Evolutionary conservation across 257 asterid genomes (phyloP).

Genomic region (Plantago elongata): DNA sequence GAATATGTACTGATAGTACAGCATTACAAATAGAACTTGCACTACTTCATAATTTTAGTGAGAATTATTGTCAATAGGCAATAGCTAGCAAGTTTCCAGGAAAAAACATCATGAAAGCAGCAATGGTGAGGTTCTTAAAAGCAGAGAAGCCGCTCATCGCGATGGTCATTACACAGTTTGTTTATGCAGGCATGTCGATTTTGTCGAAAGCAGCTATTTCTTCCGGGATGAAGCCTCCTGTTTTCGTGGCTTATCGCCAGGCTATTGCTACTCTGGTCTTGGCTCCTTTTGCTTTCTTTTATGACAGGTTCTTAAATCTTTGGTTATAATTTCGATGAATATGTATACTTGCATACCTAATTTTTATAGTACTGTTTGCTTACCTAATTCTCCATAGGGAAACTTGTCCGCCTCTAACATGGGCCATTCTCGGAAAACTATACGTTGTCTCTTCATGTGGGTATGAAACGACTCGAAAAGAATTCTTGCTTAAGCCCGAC

Average conservation of each 20-base stretch:
- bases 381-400: constrained; percentile 26
- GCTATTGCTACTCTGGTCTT: constrained; percentile 46
- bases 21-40: neutral
- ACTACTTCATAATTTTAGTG: neutral
- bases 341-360: neutral
- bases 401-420: constrained; percentile 30
- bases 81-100: neutral
- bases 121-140: constrained; percentile 19
- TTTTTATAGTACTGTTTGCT: neutral
- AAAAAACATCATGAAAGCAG: constrained; percentile 4
- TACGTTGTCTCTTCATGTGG: constrained; percentile 41
- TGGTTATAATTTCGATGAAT: too few species aligned
- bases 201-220: constrained; percentile 55
- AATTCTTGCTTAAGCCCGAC: too few species aligned
- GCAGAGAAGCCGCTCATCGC: constrained; percentile 33
- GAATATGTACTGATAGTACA: too few species aligned
- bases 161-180: constrained; percentile 41
- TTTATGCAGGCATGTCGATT: constrained; percentile 45
- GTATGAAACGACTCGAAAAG: constrained; percentile 23
- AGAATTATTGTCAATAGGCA: neutral
- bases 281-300: constrained; percentile 51
- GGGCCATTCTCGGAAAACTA: constrained; percentile 37
- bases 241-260: constrained; percentile 53
- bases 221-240: constrained; percentile 52
- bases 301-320: constrained; percentile 20